Base-by-base conservation (phyloP, 306 rosid genomes). In the Amphicarpaea edgeworthii region DNA sequence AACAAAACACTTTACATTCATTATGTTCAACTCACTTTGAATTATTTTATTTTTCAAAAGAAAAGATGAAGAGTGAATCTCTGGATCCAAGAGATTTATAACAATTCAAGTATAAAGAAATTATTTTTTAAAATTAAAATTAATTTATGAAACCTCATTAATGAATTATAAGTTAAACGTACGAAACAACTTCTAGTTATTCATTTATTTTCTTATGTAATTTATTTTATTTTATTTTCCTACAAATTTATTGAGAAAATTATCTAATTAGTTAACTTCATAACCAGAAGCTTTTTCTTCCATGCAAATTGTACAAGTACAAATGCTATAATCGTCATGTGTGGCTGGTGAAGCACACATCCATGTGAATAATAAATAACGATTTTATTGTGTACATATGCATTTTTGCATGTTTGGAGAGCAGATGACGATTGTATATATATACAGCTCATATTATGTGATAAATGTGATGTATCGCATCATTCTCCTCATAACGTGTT, bases 321-420 rank as follows among this genome's bases (percentile, higher is more conserved):
- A 26, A 57, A 14, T 12, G 12, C 9, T 24, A 57, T 12, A 20
- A 65, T 42, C 14, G 7, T 12, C 14, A 12, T 12, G 20, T 12
- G 19, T 6, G 51, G 3, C 37, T 0, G 47, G 1, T 10, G 71
- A 65, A 60, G 24, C 71, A 41, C 71, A 41, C 28, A 23, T 40
- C 53, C 71, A 65, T 38, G 71, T 65, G 54, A 38, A 65, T 42
- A 6, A 65, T 42, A 42, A 21, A 65, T n/a, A 24, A 57, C 19
- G 17, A 57, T 55, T 14, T 24, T 24, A 57, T 24, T 57, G 38
- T 12, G n/a, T 60, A 60, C 8, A 30, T 32, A 8, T n/a, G 24
- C 43, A n/a, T 61, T n/a, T 32, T 15, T 7, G 17, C 40, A 26
- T 24, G 12, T 30, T 30, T 15, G 6, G 40, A 32, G 14, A n/a